Conservation (phyloP, 2,329 filamentous ascomycete genomes). For the Colletotrichum eleusines region DNA sequence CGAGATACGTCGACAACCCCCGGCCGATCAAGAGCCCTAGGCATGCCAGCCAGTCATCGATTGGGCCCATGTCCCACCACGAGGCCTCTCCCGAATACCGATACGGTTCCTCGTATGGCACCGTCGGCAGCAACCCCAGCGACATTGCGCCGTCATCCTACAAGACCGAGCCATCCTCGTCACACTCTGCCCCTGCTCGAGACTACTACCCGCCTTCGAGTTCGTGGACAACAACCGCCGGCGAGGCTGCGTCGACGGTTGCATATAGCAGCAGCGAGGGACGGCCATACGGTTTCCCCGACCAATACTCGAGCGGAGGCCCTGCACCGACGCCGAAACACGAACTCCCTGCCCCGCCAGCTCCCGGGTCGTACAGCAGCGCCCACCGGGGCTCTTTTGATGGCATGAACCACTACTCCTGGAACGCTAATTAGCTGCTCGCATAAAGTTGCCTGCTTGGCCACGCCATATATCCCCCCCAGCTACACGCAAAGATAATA, state of each 20-base stretch:
- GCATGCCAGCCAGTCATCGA: slow-evolving; percentile 65
- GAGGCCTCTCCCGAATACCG: slow-evolving; percentile 68
- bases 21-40: slow-evolving; percentile 69
- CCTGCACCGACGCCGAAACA: slow-evolving; percentile 50
- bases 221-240: slow-evolving; percentile 65
- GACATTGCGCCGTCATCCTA: slow-evolving; percentile 51
- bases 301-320: slow-evolving; percentile 60
- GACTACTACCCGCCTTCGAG: slow-evolving; percentile 67
- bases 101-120: slow-evolving; percentile 62
- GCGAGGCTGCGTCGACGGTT: slow-evolving; percentile 58
- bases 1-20: slow-evolving; percentile 69
- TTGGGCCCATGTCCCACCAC: slow-evolving; percentile 62
- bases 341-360: slow-evolving; percentile 49
- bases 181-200: slow-evolving; percentile 50
- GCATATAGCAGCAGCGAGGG: slow-evolving; percentile 61
- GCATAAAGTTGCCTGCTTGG: slow-evolving; percentile 18
- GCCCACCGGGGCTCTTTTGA: slow-evolving; percentile 60
- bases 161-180: slow-evolving; percentile 48
- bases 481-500: slow-evolving; percentile 24
- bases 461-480: slow-evolving; percentile 19
- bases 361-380: slow-evolving; percentile 56
- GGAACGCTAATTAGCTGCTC: slow-evolving; percentile 60
- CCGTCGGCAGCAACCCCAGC: slow-evolving; percentile 50
- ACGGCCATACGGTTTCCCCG: slow-evolving; percentile 63
- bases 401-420: slow-evolving; percentile 68